Percentiles rank a stretch among this genome's conserved stretches.
phyloP scores from a whole-genome alignment of 768 basidiomycete species.

The Mycena pura region DNA sequence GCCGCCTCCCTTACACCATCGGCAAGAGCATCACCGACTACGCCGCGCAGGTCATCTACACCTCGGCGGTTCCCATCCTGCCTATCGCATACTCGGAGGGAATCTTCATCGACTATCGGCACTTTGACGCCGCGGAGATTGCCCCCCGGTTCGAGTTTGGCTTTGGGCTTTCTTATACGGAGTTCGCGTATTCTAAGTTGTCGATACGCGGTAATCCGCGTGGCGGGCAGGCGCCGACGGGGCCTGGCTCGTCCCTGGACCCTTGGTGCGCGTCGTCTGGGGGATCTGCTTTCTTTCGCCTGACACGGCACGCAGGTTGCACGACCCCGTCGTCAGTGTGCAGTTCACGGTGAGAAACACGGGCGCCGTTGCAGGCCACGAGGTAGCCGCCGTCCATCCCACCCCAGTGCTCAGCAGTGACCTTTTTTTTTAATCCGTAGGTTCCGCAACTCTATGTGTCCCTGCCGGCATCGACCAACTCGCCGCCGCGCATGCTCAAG shows the following conservation, averaged over 20 bases:
- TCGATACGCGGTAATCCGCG: constrained; percentile 45
- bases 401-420: not conserved
- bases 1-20: constrained; percentile 58
- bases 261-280: constrained; percentile 43
- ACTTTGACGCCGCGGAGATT: constrained; percentile 56
- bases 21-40: constrained; percentile 66
- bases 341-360: constrained; percentile 60
- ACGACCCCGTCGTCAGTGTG: constrained; percentile 56
- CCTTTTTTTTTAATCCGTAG: too few relatives aligned
- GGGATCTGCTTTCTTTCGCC: not conserved
- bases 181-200: constrained; percentile 56
- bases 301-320: too few relatives aligned
- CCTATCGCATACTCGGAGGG: constrained; percentile 66
- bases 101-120: constrained; percentile 60
- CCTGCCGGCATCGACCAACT: constrained; percentile 53
- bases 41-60: constrained; percentile 54
- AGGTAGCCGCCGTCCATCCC: constrained; percentile 38
- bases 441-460: constrained; percentile 62
- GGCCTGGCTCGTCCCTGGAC: constrained; percentile 57
- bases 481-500: constrained; percentile 57
- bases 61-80: constrained; percentile 41
- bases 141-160: constrained; percentile 56
- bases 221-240: constrained; percentile 49
- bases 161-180: constrained; percentile 63
- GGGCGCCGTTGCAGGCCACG: constrained; percentile 59